Percentiles rank a stretch among this genome's conserved stretches.
phyloP scores from a whole-genome alignment of 495 filamentous ascomycete species.

The Penicillium atrosanguineum region DNA sequence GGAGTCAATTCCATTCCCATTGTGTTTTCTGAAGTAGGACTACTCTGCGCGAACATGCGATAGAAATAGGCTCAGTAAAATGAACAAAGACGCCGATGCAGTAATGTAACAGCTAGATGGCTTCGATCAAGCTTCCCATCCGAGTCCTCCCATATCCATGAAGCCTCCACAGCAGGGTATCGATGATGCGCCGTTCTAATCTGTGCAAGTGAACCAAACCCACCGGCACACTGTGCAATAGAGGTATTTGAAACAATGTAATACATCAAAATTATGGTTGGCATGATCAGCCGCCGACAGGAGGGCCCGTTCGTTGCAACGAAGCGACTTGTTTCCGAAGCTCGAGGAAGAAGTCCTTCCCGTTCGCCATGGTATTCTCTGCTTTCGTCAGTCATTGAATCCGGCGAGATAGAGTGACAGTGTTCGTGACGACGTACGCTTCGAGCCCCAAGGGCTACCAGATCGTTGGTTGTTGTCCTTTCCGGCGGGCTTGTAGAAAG shows the following conservation, averaged over 20 bases:
- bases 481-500: slow-evolving; percentile 38
- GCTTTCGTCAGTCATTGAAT: slow-evolving; percentile 9
- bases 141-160: slow-evolving; percentile 20
- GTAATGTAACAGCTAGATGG: slow-evolving; percentile 19
- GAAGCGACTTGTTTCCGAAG: slow-evolving; percentile 49
- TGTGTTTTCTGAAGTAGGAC: not conserved
- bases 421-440: slow-evolving; percentile 32
- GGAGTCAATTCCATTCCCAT: not conserved
- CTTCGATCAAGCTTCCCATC: slow-evolving; percentile 11
- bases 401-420: not conserved
- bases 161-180: slow-evolving; percentile 30
- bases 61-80: slow-evolving; percentile 3
- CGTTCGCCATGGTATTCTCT: slow-evolving; percentile 54
- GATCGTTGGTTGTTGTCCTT: slow-evolving; percentile 43
- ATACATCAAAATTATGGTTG: not conserved
- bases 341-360: slow-evolving; percentile 55
- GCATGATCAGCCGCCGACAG: slow-evolving; percentile 41
- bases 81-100: slow-evolving; percentile 29
- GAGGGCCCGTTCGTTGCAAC: slow-evolving; percentile 39
- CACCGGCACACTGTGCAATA: slow-evolving; percentile 23
- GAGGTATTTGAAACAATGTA: slow-evolving; percentile 13
- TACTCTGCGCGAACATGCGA: slow-evolving; percentile 5
- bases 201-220: slow-evolving; percentile 23
- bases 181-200: slow-evolving; percentile 32
- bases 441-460: slow-evolving; percentile 48